Base-by-base conservation (phyloP, 2,329 filamentous ascomycete species). In the Fusarium circinatum region DNA sequence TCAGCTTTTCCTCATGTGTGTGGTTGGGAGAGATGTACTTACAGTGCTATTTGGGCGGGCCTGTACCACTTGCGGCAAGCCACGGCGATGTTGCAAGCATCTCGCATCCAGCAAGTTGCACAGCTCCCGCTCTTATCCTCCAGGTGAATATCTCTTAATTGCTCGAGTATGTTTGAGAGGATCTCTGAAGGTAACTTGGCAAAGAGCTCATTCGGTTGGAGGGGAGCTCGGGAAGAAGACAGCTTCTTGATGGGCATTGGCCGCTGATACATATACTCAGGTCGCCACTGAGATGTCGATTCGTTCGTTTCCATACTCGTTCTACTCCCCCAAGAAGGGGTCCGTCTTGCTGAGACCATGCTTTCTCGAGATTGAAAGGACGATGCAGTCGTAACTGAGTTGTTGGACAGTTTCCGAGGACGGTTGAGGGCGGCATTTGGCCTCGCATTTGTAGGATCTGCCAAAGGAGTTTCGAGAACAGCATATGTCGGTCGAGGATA, bases 81-180 rank as follows among this genome's bases (percentile, higher is more conserved):
- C 17, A 89, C 64, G 17, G 86, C 84, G 45, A 91, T 78, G 47
- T 85, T 85, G 73, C 86, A 88, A 36, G 87, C 80, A 75, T 92
- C 89, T 55, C 90, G 85, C 88, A 90, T 90, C 87, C 88, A 91
- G 79, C 90, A 92, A 24, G 90, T 91, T 22, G 89, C 85, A 77
- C 90, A 92, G 79, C 89, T 90, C 39, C 81, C 80, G 71, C 85
- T 87, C 6, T 81, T 81, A 20, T 80, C 76, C 12, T 79, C 80
- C 18, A 91, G 77, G 76, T 92, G 90, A 20, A 85, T 78, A 42
- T 83, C 81, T 76, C 85, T 88, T 24, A 92, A 80, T 61, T 87
- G 84, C 44, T 84, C 84, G 39, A 91, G 76, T n/a, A 91, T 87
- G 39, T 89, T 80, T 58, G 87, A 84, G 51, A 92, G 79, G 5